A percentile compares a stretch with the other conserved stretches of the same genome.
Conservation (phyloP, 192 early-diverging fungal species). For the Rhizoclosmatium globosum region DNA sequence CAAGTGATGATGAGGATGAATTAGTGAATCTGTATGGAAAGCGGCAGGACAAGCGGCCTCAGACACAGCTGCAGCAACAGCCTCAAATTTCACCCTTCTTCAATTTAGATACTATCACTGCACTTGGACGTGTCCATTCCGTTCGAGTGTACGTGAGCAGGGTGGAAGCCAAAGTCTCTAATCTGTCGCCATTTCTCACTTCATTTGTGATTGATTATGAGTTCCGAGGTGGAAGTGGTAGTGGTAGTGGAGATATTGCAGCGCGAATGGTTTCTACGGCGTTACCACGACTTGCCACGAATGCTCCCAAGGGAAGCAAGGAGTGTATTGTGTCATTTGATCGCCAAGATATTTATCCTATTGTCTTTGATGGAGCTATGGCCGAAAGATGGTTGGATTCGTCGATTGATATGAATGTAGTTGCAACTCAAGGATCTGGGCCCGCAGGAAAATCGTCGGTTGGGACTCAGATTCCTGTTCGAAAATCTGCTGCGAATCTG, state of each 20-base stretch:
- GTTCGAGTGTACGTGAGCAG: slow-evolving; percentile 33
- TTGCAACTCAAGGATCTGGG: slow-evolving; percentile 19
- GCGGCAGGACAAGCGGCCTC: neutral
- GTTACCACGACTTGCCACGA: slow-evolving; percentile 13
- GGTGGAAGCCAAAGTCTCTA: slow-evolving; percentile 30
- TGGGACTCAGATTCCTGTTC: slow-evolving; percentile 17
- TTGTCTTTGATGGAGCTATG: slow-evolving; percentile 40
- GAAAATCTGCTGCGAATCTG: neutral
- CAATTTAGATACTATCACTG: slow-evolving; percentile 35
- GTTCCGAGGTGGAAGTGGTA: neutral
- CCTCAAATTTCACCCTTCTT: slow-evolving; percentile 20
- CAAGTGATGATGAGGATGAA: neutral
- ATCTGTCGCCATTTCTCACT: slow-evolving; percentile 7
- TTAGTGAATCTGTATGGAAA: neutral
- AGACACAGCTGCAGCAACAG: neutral
- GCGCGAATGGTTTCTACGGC: slow-evolving; percentile 18
- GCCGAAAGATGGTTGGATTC: slow-evolving; percentile 35
- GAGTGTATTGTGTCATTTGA: slow-evolving; percentile 36
- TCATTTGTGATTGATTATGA: slow-evolving; percentile 35
- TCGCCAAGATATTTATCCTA: slow-evolving; percentile 37
- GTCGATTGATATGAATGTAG: slow-evolving; percentile 26
- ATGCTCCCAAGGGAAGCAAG: neutral
- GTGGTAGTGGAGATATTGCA: neutral
- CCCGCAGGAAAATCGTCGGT: neutral
- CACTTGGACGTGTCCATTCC: slow-evolving; percentile 41